Conservation (phyloP, 257 asterid species). For the Rauvolfia tetraphylla region DNA sequence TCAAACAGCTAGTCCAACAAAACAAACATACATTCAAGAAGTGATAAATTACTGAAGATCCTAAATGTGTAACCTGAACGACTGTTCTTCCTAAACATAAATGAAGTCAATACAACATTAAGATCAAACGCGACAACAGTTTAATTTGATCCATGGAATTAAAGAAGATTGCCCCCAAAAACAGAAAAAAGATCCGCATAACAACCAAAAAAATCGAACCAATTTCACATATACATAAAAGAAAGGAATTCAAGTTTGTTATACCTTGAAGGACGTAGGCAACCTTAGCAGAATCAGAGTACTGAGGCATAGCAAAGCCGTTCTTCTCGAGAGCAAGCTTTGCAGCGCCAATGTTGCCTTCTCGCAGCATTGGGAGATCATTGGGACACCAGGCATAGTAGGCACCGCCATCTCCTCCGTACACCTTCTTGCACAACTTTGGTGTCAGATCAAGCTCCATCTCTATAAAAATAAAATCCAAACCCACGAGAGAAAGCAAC, state of each 20-base stretch:
- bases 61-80: not conserved
- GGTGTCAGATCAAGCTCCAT: conserved; percentile 71
- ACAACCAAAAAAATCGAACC: not conserved
- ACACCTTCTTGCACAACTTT: conserved; percentile 46
- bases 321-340: conserved; percentile 59
- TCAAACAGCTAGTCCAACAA: not conserved
- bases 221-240: not conserved
- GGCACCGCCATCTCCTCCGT: conserved; percentile 75
- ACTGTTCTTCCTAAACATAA: not conserved
- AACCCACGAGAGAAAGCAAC: not conserved
- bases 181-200: not conserved
- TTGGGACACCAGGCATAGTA: conserved; percentile 71
- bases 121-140: not conserved
- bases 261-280: conserved; percentile 78
- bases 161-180: not conserved
- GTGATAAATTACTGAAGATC: not conserved
- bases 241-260: not conserved
- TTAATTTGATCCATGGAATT: not conserved
- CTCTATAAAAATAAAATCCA: not conserved
- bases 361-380: conserved; percentile 57
- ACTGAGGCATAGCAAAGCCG: conserved; percentile 56
- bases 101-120: too few relatives aligned
- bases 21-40: too few relatives aligned
- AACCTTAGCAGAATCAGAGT: conserved; percentile 68
- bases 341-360: conserved; percentile 69